Conservation (phyloP, 2,329 filamentous ascomycete species). For the Pyrenophora tritici-repentis region DNA sequence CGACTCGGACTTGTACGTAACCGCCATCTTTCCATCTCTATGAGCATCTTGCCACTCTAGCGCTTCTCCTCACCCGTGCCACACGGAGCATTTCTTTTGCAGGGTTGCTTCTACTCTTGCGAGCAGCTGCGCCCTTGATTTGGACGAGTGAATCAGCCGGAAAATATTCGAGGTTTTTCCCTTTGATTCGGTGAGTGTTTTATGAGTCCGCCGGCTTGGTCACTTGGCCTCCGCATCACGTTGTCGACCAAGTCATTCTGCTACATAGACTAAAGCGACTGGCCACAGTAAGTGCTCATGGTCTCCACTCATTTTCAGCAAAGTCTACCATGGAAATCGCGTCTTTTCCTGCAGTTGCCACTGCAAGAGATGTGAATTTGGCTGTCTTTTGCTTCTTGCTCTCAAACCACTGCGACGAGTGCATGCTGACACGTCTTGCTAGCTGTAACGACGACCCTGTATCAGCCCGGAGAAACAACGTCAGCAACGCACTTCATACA, state of each 20-base stretch:
- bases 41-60: background rate
- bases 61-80: slow-evolving; percentile 20
- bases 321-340: background rate
- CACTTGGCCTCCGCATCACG: slow-evolving; percentile 19
- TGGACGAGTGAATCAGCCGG: slow-evolving; percentile 7
- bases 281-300: slow-evolving; percentile 30
- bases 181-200: slow-evolving; percentile 5
- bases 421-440: slow-evolving; percentile 25
- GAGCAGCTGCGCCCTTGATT: slow-evolving; percentile 16
- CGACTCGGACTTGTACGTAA: slow-evolving; percentile 3
- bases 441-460: slow-evolving; percentile 10
- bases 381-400: no score
- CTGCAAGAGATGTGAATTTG: background rate
- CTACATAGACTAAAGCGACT: slow-evolving; percentile 16
- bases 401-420: background rate
- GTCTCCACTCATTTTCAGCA: slow-evolving; percentile 9
- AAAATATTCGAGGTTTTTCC: background rate
- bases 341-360: background rate
- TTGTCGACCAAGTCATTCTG: slow-evolving; percentile 28
- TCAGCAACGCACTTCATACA: background rate
- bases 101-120: slow-evolving; percentile 27
- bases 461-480: background rate
- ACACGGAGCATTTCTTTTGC: slow-evolving; percentile 40
- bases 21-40: slow-evolving; percentile 3
- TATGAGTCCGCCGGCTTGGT: slow-evolving; percentile 24